Conservation (phyloP, 208 protist species). For the Trypanosoma mega region DNA sequence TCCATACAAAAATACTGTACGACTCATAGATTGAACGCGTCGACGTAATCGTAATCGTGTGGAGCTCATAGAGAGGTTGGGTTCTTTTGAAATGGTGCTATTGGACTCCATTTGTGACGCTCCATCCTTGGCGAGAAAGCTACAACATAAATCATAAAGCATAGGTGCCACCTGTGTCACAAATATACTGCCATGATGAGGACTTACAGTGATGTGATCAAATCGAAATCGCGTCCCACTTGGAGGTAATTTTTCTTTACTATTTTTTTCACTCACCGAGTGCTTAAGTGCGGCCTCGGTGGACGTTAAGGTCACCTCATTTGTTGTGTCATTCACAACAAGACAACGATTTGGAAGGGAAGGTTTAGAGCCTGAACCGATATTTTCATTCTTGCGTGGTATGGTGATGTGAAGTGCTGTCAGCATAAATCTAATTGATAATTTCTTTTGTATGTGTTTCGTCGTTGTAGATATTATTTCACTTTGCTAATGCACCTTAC, state of each 20-base stretch:
- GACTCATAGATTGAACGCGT: slow-evolving; percentile 5
- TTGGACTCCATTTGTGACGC: background rate
- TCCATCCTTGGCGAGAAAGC: slow-evolving; percentile 3
- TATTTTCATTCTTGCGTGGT: slow-evolving; percentile 12
- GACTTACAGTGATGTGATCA: slow-evolving; percentile 29
- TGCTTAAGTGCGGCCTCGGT: slow-evolving; percentile 18
- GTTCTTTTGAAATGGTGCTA: background rate
- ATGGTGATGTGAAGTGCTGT: slow-evolving; percentile 34
- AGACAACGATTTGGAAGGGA: slow-evolving; percentile 27
- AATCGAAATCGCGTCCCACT: slow-evolving; percentile 22
- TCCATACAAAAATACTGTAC: slow-evolving; percentile 27
- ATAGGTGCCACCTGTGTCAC: slow-evolving; percentile 28
- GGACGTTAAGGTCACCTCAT: slow-evolving; percentile 21
- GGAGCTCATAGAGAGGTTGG: background rate
- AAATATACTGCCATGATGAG: slow-evolving; percentile 33
- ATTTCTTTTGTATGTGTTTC: slow-evolving; percentile 2
- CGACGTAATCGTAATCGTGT: background rate
- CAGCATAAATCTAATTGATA: slow-evolving; percentile 4
- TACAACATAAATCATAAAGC: slow-evolving; percentile 29
- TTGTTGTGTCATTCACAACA: slow-evolving; percentile 22
- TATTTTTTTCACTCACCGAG: no score
- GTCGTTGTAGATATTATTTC: background rate
- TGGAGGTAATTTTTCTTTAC: background rate
- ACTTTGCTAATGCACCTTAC: background rate
- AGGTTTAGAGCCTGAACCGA: background rate